A percentile compares a stretch with the other conserved stretches of the same genome.
phyloP scores from a whole-genome alignment of 441 rosid genomes.

The Populus tomentosa region DNA sequence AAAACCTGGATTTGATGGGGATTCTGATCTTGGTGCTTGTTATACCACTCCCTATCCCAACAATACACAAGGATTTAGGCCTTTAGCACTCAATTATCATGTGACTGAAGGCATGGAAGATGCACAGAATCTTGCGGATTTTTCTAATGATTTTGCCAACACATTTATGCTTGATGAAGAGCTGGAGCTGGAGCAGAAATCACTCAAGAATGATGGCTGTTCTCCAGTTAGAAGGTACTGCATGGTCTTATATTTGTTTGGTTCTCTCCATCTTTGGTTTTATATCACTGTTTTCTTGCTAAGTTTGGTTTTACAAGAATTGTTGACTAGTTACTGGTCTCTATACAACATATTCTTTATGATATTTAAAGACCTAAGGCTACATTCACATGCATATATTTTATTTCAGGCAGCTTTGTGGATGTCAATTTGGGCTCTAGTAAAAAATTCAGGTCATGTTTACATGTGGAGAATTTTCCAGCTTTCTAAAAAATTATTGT shows the following conservation, averaged over 20 bases:
- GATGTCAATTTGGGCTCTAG: neutral
- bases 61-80: conserved; percentile 30
- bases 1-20: conserved; percentile 18
- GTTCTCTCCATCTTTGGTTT: neutral
- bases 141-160: conserved; percentile 61
- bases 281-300: neutral
- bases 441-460: neutral
- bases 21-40: conserved; percentile 23
- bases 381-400: neutral
- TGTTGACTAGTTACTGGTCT: neutral
- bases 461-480: neutral
- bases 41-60: conserved; percentile 16
- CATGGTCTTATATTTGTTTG: conserved; percentile 7
- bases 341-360: neutral
- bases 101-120: conserved; percentile 25
- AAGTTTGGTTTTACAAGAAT: neutral
- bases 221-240: conserved; percentile 54
- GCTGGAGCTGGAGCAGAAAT: conserved; percentile 78
- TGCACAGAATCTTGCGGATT: conserved; percentile 36
- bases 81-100: conserved; percentile 23
- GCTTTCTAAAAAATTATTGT: neutral
- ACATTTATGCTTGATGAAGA: conserved; percentile 97
- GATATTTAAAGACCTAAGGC: neutral
- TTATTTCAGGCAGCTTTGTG: neutral
- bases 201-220: conserved; percentile 37